Percentiles rank a stretch among this genome's conserved stretches.
phyloP scores from a whole-genome alignment of 345 rosid genomes.

The Rhodamnia argentea region DNA sequence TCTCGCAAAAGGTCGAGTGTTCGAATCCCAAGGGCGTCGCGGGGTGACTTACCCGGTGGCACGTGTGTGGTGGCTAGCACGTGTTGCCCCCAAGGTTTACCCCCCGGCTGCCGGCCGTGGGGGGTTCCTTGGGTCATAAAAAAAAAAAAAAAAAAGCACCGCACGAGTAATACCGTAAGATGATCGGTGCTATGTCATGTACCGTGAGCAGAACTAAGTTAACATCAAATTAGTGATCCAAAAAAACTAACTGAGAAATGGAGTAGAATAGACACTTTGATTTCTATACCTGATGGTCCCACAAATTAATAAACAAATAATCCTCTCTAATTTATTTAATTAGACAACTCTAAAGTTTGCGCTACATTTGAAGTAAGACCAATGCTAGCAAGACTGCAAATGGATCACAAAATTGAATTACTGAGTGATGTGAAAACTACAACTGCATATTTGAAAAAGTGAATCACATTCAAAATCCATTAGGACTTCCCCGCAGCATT shows the following conservation, averaged over 20 bases:
- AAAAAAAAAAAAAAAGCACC: too few relatives aligned
- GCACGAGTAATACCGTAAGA: not conserved
- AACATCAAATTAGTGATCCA: not conserved
- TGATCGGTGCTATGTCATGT: not conserved
- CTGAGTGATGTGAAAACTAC: not conserved
- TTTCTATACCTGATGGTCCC: not conserved
- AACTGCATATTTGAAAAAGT: not conserved
- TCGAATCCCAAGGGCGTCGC: too few relatives aligned
- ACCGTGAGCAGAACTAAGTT: not conserved
- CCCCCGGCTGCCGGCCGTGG: too few relatives aligned
- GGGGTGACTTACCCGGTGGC: too few relatives aligned
- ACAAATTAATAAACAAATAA: not conserved
- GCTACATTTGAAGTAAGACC: not conserved
- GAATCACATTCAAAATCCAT: not conserved
- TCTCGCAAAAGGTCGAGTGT: too few relatives aligned
- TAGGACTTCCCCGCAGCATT: not conserved
- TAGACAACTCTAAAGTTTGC: not conserved
- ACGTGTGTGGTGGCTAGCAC: too few relatives aligned
- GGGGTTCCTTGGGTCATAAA: too few relatives aligned
- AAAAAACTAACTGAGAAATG: not conserved
- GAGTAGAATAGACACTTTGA: not conserved
- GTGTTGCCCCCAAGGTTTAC: too few relatives aligned
- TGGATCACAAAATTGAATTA: not conserved
- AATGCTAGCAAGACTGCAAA: not conserved
- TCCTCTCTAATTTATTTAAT: not conserved